Evolutionary conservation across 2,329 filamentous ascomycete species (phyloP), one percentile per base, ranked within the genome.

Genomic region (Corniculantispora saksenae): DNA sequence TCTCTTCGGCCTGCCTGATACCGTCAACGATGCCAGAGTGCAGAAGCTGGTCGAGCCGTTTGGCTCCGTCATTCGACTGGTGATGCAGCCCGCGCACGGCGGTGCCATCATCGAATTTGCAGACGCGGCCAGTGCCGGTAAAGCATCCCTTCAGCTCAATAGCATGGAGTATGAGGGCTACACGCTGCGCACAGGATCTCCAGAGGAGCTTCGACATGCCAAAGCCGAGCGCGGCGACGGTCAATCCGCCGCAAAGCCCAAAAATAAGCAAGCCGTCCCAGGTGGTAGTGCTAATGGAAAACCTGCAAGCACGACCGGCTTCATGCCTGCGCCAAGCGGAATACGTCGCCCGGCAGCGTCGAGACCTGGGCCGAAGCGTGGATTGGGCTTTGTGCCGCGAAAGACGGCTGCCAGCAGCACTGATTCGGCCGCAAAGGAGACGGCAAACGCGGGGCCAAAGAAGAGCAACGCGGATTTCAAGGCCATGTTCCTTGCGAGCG

Each of bases 1-100:
- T 12, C 81, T 99, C 32, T 86, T 97, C 78, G 91, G 94, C 67
- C 82, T 99, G 1, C 93, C 95, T 0, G 95, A 98, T 73, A 98
- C 94, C 0, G 87, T 98, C 72, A 97, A 96, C 69, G 92, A 97
- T 72, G 88, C 91, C 1, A 92, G 94, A 35, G 87, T 99, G 63
- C 87, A 87, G 53, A 84, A 88, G 0, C 80, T 96, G 3, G 88
- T 91, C 10, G 90, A 93, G 70, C 84, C 87, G 1, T 84, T 89
- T 53, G 93, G 93, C 0, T 77, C 83, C 1, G 83, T 97, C 27
- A 83, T 89, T 68, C 94, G 94, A 75, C 83, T 98, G 4, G 83
- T 91, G 15, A 83, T 97, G 13, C 89, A 93, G 54, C 92, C 93
- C 1, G 87, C 93, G 66, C 91, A 97, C 67, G 89, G 90, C 65